A percentile compares a stretch with the other conserved stretches of the same genome.
These are phyloP conservation scores for Solioccasus polychromus DNA, from an alignment of 768 basidiomycete species.

Conservation along the genomic window DNA sequence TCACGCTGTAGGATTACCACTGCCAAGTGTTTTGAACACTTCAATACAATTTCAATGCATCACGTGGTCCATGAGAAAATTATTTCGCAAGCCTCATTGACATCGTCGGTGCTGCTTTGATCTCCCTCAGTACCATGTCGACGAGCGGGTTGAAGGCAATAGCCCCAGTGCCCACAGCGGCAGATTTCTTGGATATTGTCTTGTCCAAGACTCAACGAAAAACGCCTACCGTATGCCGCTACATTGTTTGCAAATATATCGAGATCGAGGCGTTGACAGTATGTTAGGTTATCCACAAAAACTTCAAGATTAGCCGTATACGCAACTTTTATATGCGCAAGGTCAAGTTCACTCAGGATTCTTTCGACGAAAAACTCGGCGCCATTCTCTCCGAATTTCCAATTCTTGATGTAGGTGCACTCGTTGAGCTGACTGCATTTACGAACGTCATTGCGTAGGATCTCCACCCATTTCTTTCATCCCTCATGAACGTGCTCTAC, in stretches of 20 bases:
- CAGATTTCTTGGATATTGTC: conserved; percentile 93
- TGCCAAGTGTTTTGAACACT: not conserved
- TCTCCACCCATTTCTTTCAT: conserved; percentile 93
- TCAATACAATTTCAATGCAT: not conserved
- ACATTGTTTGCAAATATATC: not conserved
- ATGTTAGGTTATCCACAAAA: conserved; percentile 92
- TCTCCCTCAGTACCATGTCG: conserved; percentile 46
- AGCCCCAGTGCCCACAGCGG: conserved; percentile 95
- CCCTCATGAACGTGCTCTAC: conserved; percentile 96
- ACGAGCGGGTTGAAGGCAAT: conserved; percentile 94
- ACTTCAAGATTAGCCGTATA: conserved; percentile 99
- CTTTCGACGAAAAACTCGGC: conserved; percentile 93
- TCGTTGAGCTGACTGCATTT: not conserved
- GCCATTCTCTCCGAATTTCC: conserved; percentile 96
- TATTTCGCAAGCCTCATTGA: not conserved
- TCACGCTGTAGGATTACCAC: conserved; percentile 21
- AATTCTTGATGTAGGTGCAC: conserved; percentile 80
- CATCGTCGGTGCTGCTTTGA: not conserved
- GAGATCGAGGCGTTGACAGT: conserved; percentile 2
- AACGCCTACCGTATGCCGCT: conserved; percentile 76
- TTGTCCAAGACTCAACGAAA: conserved; percentile 94
- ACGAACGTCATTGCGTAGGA: conserved; percentile 45
- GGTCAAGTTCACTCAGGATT: conserved; percentile 97
- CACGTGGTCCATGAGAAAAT: conserved; percentile 13
- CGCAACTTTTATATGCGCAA: conserved; percentile 99